These are phyloP conservation scores for Astragalus glycyphyllos DNA, from an alignment of 306 rosid species.

Conservation along the genomic window DNA sequence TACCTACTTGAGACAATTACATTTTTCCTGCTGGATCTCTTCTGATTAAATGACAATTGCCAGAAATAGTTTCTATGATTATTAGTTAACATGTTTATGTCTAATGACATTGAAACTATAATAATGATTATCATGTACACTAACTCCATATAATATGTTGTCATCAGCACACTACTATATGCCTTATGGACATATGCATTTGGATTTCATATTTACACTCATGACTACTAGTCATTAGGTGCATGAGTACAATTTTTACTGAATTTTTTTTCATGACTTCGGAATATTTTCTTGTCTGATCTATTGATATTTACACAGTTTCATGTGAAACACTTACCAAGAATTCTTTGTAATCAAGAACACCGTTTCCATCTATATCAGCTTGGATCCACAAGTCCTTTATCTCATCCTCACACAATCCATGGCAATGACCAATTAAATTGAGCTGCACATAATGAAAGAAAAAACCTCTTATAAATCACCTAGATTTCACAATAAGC, in stretches of 20 bases:
- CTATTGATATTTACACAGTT: slow-evolving; percentile 16
- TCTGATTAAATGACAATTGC: slow-evolving; percentile 2
- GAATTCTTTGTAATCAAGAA: slow-evolving; percentile 69
- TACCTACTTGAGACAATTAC: neutral
- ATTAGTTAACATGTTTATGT: slow-evolving; percentile 1
- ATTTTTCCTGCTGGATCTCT: neutral
- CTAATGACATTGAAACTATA: neutral
- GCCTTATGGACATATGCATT: slow-evolving; percentile 7
- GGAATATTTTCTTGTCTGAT: slow-evolving; percentile 4
- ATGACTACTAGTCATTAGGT: neutral
- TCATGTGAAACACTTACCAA: slow-evolving; percentile 54
- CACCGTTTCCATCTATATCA: slow-evolving; percentile 65
- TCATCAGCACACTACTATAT: neutral
- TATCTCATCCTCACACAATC: slow-evolving; percentile 66
- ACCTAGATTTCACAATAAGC: slow-evolving; percentile 25
- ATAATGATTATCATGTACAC: neutral
- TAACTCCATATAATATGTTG: neutral
- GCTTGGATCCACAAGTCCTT: slow-evolving; percentile 78
- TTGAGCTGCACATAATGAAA: slow-evolving; percentile 59
- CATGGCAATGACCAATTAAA: slow-evolving; percentile 72
- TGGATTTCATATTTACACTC: neutral
- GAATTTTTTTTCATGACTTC: neutral
- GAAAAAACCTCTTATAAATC: neutral
- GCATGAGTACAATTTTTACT: slow-evolving; percentile 2
- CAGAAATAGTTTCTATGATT: neutral